These are phyloP conservation scores for Penicillium sp. DNA, from an alignment of 2,329 filamentous ascomycete genomes.

Conservation along the genomic window DNA sequence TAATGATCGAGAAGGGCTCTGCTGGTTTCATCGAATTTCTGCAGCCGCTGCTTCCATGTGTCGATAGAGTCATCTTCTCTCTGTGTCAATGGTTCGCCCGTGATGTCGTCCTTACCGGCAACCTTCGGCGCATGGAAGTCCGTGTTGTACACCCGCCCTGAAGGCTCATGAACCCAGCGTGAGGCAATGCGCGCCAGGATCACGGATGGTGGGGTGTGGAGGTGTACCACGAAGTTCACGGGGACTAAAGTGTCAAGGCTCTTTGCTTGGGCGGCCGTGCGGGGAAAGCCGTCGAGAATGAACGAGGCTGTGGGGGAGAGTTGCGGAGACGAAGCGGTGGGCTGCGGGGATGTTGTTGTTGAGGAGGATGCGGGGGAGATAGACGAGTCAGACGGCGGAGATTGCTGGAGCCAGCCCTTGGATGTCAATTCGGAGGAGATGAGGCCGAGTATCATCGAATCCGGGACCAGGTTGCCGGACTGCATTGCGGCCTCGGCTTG, in stretches of 20 bases:
- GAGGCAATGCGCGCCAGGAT: conserved; percentile 86
- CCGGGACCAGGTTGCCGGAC: conserved; percentile 80
- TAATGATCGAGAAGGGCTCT: conserved; percentile 84
- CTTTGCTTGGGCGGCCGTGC: conserved; percentile 73
- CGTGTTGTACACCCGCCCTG: conserved; percentile 91
- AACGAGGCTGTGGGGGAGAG: conserved; percentile 78
- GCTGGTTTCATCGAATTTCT: conserved; percentile 82
- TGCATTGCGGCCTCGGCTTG: conserved; percentile 87
- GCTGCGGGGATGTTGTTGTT: conserved; percentile 1
- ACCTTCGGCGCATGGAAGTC: conserved; percentile 82
- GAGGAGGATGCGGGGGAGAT: conserved; percentile 1
- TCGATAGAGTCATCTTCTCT: conserved; percentile 80
- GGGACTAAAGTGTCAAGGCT: conserved; percentile 76
- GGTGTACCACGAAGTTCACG: conserved; percentile 88
- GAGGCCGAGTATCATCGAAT: conserved; percentile 83
- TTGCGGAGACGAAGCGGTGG: conserved; percentile 33
- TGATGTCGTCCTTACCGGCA: conserved; percentile 78
- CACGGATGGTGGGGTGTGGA: conserved; percentile 78
- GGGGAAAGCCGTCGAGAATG: conserved; percentile 92
- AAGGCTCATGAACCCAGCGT: conserved; percentile 88
- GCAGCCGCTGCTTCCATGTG: conserved; percentile 73
- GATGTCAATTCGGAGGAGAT: conserved; percentile 84
- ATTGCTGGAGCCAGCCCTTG: conserved; percentile 69
- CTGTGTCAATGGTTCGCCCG: conserved; percentile 77
- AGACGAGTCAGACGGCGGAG: conserved; percentile 36